Evolutionary conservation across 2,329 filamentous ascomycete genomes (phyloP), one percentile per base, ranked within the genome.

Genomic region (Chaetomium strumarium): DNA sequence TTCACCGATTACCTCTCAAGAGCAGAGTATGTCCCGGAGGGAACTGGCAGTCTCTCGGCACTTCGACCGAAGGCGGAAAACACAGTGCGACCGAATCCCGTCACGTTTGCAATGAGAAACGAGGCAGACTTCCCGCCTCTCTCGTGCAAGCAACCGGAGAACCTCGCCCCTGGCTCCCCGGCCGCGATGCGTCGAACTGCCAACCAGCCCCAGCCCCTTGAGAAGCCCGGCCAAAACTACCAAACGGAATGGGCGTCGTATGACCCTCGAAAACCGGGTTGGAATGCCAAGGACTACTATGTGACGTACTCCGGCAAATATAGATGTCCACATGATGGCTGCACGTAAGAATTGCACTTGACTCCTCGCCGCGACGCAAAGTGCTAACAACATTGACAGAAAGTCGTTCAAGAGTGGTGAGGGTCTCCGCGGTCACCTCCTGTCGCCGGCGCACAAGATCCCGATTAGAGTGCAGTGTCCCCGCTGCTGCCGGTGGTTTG

Each of bases 311-410:
- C 70, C 1, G 63, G 67, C 42, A 70, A 68, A 45, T 86, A 73
- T 67, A 69, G 66, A 49, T 86, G 83, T 50, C 82, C 81, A 0
- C 73, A 77, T 51, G 56, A 59, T 1, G 59, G 64, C 3, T 85
- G 83, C 73, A 66, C 68, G 73, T 79, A 69, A 70, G 72, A 16
- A 31, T n/a, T 17, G 20, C 33, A 13, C 6, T 24, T 9, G 10
- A 14, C 14, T 13, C 33, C 2, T 10, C 34, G 24, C 14, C 17
- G n/a, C 10, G 5, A 20, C 2, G 2, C 2, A 16, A 30, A 17
- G 5, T 8, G 37, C 29, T 37, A 34, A 46, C 34, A 44, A 14
- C 17, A n/a, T 2, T 24, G 11, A 19, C 50, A 77, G 74, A 1
- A 75, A 75, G 52, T 66, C 66, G 2, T 76, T 73, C 62, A 66